A percentile compares a stretch with the other conserved stretches of the same genome.
Conservation (phyloP, 192 early-diverging fungal genomes). For the Podila verticillata region DNA sequence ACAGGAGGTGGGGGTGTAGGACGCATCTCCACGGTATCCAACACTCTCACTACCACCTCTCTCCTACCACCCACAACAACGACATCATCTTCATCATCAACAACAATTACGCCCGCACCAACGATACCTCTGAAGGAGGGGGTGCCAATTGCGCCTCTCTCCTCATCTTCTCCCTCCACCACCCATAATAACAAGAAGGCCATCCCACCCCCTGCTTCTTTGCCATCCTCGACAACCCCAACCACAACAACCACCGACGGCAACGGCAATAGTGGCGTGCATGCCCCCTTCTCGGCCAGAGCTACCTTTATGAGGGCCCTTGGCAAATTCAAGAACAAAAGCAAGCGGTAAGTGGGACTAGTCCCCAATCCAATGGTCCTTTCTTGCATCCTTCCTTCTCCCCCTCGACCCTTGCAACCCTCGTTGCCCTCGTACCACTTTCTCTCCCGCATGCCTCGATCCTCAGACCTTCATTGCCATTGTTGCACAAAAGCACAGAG, state of each 20-base stretch:
- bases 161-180: not conserved
- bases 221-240: not conserved
- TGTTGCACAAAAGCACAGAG: not conserved
- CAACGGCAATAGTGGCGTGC: not conserved
- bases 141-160: not conserved
- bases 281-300: conserved; percentile 10
- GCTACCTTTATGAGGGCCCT: conserved; percentile 35
- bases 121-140: no score
- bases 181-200: not conserved
- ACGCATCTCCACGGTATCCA: not conserved
- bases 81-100: not conserved
- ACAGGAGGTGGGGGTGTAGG: not conserved
- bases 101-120: no score
- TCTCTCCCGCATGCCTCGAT: not conserved
- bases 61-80: not conserved
- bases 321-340: conserved; percentile 28
- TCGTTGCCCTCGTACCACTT: no score
- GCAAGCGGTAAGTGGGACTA: conserved; percentile 18
- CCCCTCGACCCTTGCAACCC: no score
- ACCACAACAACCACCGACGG: not conserved
- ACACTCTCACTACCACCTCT: not conserved
- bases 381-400: not conserved
- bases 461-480: not conserved
- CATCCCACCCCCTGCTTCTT: not conserved
- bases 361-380: not conserved